Evolutionary conservation across 805 yeast species (phyloP).

Genomic region (Lachancea sp.): DNA sequence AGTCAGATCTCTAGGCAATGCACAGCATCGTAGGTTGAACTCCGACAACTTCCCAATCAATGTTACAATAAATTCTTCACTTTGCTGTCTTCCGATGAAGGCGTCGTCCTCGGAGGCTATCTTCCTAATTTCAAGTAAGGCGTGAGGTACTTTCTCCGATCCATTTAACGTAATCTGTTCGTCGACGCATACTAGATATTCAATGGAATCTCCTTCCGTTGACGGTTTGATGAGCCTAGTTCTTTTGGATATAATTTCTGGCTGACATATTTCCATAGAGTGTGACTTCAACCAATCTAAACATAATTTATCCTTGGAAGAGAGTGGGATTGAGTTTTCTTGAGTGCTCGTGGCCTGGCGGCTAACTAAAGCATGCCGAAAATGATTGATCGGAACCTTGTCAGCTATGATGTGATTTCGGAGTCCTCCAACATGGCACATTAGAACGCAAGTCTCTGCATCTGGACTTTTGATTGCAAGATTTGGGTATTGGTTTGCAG

Average conservation of each 20-base stretch:
- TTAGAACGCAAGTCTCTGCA: slow-evolving; percentile 15
- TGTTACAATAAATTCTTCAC: slow-evolving; percentile 1
- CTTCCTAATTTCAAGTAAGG: slow-evolving; percentile 19
- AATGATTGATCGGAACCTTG: slow-evolving; percentile 5
- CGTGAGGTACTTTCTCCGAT: slow-evolving; percentile 15
- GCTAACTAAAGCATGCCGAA: neutral
- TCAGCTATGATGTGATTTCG: slow-evolving; percentile 25
- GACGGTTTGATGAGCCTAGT: slow-evolving; percentile 22
- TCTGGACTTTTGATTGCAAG: slow-evolving; percentile 11
- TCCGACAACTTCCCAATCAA: slow-evolving; percentile 15
- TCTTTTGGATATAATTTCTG: slow-evolving; percentile 20
- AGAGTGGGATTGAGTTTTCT: neutral
- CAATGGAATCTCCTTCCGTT: slow-evolving; percentile 3
- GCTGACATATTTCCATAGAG: slow-evolving; percentile 12
- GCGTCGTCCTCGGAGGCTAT: neutral
- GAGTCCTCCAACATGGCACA: slow-evolving; percentile 32
- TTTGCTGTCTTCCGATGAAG: neutral
- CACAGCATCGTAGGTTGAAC: slow-evolving; percentile 21
- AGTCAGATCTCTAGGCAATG: slow-evolving; percentile 15
- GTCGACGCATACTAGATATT: slow-evolving; percentile 22
- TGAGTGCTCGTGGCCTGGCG: slow-evolving; percentile 1
- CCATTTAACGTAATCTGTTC: slow-evolving; percentile 19
- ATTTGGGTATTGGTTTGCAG: slow-evolving; percentile 22
- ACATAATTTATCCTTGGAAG: slow-evolving; percentile 20
- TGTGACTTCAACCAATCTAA: slow-evolving; percentile 28